Conservation (phyloP, 1,284 basidiomycete species). For the Leucoagaricus sp. region DNA sequence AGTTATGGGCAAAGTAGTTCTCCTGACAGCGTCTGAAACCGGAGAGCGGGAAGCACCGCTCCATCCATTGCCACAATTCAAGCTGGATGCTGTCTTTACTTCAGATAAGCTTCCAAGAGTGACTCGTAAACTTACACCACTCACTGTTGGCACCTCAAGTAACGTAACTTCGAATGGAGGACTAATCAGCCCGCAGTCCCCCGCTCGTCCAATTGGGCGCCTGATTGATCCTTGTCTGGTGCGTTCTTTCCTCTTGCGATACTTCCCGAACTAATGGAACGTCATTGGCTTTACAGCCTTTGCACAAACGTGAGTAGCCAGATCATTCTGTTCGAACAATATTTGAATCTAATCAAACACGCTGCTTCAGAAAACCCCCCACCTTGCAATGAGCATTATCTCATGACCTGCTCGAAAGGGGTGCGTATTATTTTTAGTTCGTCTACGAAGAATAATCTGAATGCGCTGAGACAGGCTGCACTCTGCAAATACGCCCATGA, state of each 20-base stretch:
- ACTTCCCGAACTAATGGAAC: constrained; percentile 10
- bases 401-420: constrained; percentile 78
- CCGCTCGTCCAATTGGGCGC: constrained; percentile 40
- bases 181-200: constrained; percentile 58
- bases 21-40: constrained; percentile 53
- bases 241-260: constrained; percentile 23
- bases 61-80: constrained; percentile 54
- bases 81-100: constrained; percentile 68
- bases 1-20: constrained; percentile 64
- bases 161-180: constrained; percentile 47
- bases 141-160: constrained; percentile 40
- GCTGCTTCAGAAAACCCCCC: constrained; percentile 60
- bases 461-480: constrained; percentile 41
- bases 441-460: constrained; percentile 12
- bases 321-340: neutral
- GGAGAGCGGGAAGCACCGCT: constrained; percentile 42
- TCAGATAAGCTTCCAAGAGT: constrained; percentile 43
- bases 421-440: constrained; percentile 40
- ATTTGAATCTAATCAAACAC: constrained; percentile 1
- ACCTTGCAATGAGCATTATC: constrained; percentile 79
- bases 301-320: constrained; percentile 33
- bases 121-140: constrained; percentile 44
- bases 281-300: constrained; percentile 22
- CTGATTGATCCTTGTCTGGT: constrained; percentile 57
- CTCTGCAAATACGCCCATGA: constrained; percentile 82